A percentile compares a stretch with the other conserved stretches of the same genome.
phyloP scores from a whole-genome alignment of 129 eudicot species.

The Escallonia rubra region DNA sequence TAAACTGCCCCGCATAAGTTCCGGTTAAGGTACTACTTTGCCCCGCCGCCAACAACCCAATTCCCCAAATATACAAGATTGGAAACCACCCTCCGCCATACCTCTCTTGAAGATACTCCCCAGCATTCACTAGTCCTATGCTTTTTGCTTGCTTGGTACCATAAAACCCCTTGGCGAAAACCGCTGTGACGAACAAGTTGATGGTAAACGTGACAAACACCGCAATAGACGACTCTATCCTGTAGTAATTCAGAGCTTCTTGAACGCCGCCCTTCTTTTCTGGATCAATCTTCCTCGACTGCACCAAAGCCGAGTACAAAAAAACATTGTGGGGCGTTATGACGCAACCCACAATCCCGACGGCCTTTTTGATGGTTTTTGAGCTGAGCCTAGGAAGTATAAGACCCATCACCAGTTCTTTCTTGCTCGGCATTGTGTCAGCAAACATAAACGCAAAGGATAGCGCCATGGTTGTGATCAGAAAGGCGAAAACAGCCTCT shows the following conservation, averaged over 20 bases:
- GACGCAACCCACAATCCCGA: conserved; percentile 91
- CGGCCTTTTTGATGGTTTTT: conserved; percentile 86
- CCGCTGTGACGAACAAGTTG: conserved; percentile 82
- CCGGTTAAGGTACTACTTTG: conserved; percentile 98
- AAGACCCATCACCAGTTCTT: conserved; percentile 78
- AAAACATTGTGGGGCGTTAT: conserved; percentile 94
- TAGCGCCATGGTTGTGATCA: conserved; percentile 83
- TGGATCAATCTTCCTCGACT: conserved; percentile 68
- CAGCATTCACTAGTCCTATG: conserved; percentile 92
- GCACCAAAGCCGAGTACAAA: conserved; percentile 88
- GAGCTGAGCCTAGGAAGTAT: conserved; percentile 87
- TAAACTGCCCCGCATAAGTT: conserved; percentile 94
- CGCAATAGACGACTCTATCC: conserved; percentile 80
- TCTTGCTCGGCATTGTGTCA: conserved; percentile 75
- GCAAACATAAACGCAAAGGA: conserved; percentile 97
- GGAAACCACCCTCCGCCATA: conserved; percentile 88
- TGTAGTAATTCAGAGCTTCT: conserved; percentile 82
- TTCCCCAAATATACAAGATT: conserved; percentile 85
- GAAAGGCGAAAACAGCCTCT: conserved; percentile 96
- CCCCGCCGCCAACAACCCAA: conserved; percentile 94
- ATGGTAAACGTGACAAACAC: conserved; percentile 76
- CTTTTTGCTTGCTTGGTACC: conserved; percentile 61
- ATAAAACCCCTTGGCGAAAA: conserved; percentile 86
- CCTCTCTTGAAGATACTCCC: conserved; percentile 74
- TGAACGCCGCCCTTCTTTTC: conserved; percentile 64